Base-by-base conservation (phyloP, 2,329 filamentous ascomycete genomes). In the Fusarium verticillioides region DNA sequence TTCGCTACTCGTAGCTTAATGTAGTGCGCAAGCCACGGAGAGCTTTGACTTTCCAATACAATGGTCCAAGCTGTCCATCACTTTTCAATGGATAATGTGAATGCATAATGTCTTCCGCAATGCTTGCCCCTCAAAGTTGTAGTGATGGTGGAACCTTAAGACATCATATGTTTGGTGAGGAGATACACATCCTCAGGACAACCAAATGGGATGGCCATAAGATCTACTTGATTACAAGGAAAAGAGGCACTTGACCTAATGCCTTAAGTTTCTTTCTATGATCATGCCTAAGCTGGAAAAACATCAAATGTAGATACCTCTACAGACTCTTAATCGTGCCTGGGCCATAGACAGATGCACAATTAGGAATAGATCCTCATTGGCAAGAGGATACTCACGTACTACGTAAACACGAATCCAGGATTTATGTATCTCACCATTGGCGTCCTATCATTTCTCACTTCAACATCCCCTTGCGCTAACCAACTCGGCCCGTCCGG, bases 401-500 rank as follows among this genome's bases (percentile, higher is more conserved):
- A 36, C 34, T 18, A 36, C 16, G 46, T 65, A 69, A 63, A 52
- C 34, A 69, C 58, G 68, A 58, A 63, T 30, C 50, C 40, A 68
- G 36, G 36, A 53, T 52, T 68, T 44, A 36, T 36, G 36, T 36
- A 63, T 63, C 52, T 54, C 61, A 63, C 43, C 23, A 43, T 39
- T 50, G 39, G 46, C 23, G 26, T 49, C 54, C 61, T 62, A 71
- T 66, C 58, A 52, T 39, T 59, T 59, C 44, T 64, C 54, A 30
- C 40, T 23, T 64, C 39, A 43, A 57, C 58, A 46, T 28, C 47
- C 60, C 69, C 67, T 54, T 74, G 30, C 66, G 43, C 61, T 64
- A 68, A 59, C 34, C 43, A 43, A 44, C 69, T 74, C 72, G 72
- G 72, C 67, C 72, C 72, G 70, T 60, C 61, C 54, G 66, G 66